Percentiles rank a stretch among this genome's conserved stretches.
These are phyloP conservation scores for Leishmania guyanensis DNA, from an alignment of 208 protist genomes.

Conservation along the genomic window DNA sequence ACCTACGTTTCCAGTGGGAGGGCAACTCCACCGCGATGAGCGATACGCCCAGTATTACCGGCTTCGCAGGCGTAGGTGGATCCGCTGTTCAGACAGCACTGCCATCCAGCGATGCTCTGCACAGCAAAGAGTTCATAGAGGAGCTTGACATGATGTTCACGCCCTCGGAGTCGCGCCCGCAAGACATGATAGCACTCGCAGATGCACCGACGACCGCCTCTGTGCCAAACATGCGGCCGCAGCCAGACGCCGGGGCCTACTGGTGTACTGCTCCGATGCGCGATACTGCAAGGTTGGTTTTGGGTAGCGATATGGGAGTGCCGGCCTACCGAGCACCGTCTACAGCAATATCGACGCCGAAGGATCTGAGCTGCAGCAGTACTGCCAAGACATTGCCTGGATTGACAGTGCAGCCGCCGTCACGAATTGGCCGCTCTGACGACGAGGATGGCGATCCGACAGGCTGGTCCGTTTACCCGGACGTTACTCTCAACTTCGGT, in stretches of 20 bases:
- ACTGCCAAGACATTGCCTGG: slow-evolving; percentile 14
- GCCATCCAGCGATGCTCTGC: neutral
- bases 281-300: slow-evolving; percentile 6
- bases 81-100: neutral
- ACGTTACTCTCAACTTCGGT: slow-evolving; percentile 20
- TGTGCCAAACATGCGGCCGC: slow-evolving; percentile 13
- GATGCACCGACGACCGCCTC: neutral
- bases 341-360: neutral
- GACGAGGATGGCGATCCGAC: slow-evolving; percentile 23
- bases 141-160: slow-evolving; percentile 12
- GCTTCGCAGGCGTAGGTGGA: neutral
- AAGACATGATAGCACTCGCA: neutral
- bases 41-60: neutral
- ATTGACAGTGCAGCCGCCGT: neutral
- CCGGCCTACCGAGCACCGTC: neutral
- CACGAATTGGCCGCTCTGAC: neutral
- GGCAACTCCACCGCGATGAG: neutral
- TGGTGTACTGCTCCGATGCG: slow-evolving; percentile 18
- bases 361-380: slow-evolving; percentile 18
- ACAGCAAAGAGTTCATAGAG: neutral
- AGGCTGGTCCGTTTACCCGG: slow-evolving; percentile 21
- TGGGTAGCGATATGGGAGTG: neutral
- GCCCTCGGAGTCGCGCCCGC: slow-evolving; percentile 4
- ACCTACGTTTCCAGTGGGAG: slow-evolving; percentile 27
- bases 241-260: slow-evolving; percentile 1